Evolutionary conservation across 2,329 filamentous ascomycete genomes (phyloP), one percentile per base, ranked within the genome.

Genomic region (Diplodia intermedia): DNA sequence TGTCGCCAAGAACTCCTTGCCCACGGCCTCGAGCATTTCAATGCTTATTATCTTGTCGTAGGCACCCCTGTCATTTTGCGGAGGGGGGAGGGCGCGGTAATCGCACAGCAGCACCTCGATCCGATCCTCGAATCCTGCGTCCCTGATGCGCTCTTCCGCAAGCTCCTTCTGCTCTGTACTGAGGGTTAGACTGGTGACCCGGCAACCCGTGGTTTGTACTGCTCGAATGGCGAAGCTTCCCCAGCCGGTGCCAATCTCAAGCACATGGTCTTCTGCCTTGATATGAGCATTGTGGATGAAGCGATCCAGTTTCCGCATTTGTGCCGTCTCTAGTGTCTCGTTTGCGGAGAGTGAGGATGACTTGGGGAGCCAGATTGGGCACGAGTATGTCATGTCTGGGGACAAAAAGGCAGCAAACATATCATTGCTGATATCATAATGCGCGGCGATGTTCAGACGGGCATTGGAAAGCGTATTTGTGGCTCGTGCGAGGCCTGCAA

Each of bases 201-300:
- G 83, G 75, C 91, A 93, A 6, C 88, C 88, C 0, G 89, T 91
- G 71, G 79, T 83, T 69, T 83, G 82, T 1, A 90, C 90, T 0
- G 90, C 90, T 70, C 88, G 85, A 52, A 93, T 91, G 3, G 90
- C 90, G 72, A 93, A 89, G 43, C 87, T 89, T 1, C 90, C 90
- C 90, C 90, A 93, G 14, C 90, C 90, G 1, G 89, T 91, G 2
- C 90, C 90, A 66, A 93, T 92, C 72, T 93, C 90, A 18, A 93
- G 79, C 1, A 93, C 86, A 73, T 91, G 90, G 70, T 93, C 90
- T 1, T 83, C 84, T 0, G 83, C 68, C 70, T 90, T 88, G 70
- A 92, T 87, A 57, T 81, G 85, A 15, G 88, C 87, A 33, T 88
- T 88, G 60, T 87, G 82, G 60, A 93, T 88, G 75, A 92, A 90